Percentiles rank a stretch among this genome's conserved stretches.
Conservation (phyloP, 2,329 filamentous ascomycete genomes). For the Alternaria arbusti region DNA sequence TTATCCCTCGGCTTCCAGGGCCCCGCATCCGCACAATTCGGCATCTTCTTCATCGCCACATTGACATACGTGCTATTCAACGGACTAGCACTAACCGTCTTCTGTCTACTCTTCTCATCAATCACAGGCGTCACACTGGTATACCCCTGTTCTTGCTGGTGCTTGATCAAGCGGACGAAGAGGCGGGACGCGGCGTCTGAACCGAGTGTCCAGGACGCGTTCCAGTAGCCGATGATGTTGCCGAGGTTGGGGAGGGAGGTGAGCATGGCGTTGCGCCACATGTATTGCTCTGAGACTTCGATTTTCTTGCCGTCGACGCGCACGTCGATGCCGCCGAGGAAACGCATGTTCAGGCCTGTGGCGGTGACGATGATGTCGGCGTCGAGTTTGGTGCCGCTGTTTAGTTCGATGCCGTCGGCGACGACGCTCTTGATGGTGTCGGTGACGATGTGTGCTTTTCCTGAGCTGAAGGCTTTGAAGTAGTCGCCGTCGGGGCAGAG, state of each 20-base stretch:
- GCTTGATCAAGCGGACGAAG: constrained; percentile 58
- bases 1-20: constrained; percentile 54
- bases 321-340: constrained; percentile 62
- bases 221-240: constrained; percentile 66
- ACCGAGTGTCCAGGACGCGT: constrained; percentile 68
- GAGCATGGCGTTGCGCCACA: constrained; percentile 68
- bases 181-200: constrained; percentile 61
- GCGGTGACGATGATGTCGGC: constrained; percentile 71
- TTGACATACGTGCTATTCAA: constrained; percentile 61
- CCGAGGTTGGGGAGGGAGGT: constrained; percentile 67
- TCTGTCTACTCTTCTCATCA: constrained; percentile 48
- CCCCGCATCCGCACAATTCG: constrained; percentile 55
- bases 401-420: constrained; percentile 56
- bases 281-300: constrained; percentile 57
- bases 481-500: constrained; percentile 68
- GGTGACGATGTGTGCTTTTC: constrained; percentile 62
- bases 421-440: constrained; percentile 61
- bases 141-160: constrained; percentile 56
- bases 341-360: constrained; percentile 64
- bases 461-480: constrained; percentile 59
- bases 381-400: constrained; percentile 55
- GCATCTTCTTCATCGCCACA: constrained; percentile 50
- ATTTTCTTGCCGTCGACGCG: constrained; percentile 59
- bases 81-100: constrained; percentile 50
- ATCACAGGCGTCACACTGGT: constrained; percentile 55